phyloP scores from a whole-genome alignment of 129 eudicot genomes.

The Flaveria brownii region DNA sequence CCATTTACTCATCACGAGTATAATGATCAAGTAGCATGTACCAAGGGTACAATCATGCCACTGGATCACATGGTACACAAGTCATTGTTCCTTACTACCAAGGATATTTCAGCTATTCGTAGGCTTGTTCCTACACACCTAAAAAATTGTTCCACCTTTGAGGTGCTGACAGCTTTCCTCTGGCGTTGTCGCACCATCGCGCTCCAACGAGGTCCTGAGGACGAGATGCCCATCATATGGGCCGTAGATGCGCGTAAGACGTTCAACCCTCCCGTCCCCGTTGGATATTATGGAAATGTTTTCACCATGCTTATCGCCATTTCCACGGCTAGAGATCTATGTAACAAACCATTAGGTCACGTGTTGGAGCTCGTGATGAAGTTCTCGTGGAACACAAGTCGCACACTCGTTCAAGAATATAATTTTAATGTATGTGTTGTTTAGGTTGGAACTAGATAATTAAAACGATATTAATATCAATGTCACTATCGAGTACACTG shows the following conservation, averaged over 20 bases:
- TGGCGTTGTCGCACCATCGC: conserved; percentile 26
- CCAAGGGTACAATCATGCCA: conserved; percentile 33
- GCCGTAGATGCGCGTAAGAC: conserved; percentile 27
- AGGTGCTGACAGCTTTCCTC: neutral
- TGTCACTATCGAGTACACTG: no score
- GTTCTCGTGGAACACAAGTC: neutral
- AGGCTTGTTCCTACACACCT: neutral
- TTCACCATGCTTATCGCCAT: neutral
- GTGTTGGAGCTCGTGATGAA: neutral
- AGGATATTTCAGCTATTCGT: conserved; percentile 38
- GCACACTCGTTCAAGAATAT: neutral
- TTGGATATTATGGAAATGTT: neutral
- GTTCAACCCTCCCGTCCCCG: conserved; percentile 33
- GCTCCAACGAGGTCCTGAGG: neutral
- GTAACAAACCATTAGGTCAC: conserved; percentile 1
- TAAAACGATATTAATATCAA: no score
- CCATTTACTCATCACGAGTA: conserved; percentile 43
- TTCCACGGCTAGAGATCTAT: neutral
- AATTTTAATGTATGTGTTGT: neutral
- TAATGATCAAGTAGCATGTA: conserved; percentile 27
- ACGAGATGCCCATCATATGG: conserved; percentile 9
- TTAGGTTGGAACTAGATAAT: no score
- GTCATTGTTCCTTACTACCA: conserved; percentile 32
- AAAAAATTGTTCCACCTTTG: neutral
- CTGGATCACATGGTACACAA: conserved; percentile 31